Evolutionary conservation across 345 rosid species (phyloP).

Genomic region (Murraya paniculata): DNA sequence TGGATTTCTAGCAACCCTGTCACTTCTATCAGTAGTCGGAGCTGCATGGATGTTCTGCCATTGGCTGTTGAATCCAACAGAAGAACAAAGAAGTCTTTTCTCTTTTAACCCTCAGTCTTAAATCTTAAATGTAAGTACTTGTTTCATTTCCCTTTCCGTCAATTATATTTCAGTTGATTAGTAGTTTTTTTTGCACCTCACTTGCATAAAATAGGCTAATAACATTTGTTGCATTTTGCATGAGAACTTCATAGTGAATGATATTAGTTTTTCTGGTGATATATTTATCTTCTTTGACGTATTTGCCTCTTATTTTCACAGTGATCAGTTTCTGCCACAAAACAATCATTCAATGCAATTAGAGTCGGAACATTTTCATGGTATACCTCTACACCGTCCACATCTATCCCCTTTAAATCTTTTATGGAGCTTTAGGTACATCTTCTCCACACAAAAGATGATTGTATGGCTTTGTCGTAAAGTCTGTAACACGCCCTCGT

Average conservation of each 20-base stretch:
- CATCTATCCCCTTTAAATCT: background rate
- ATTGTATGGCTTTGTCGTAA: background rate
- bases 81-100: slow-evolving; percentile 76
- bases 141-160: background rate
- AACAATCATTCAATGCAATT: background rate
- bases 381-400: background rate
- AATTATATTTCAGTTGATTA: background rate
- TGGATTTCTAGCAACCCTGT: slow-evolving; percentile 63
- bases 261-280: background rate
- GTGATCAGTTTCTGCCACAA: slow-evolving; percentile 5
- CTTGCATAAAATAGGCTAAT: background rate
- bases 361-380: background rate
- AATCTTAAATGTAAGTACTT: slow-evolving; percentile 10
- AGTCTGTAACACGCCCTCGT: background rate
- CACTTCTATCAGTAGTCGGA: slow-evolving; percentile 79
- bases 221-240: background rate
- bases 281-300: background rate
- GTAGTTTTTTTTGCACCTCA: background rate
- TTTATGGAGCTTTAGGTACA: slow-evolving; percentile 12
- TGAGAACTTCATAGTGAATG: background rate
- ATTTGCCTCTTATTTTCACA: background rate
- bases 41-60: slow-evolving; percentile 87
- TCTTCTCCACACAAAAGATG: slow-evolving; percentile 3
- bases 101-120: slow-evolving; percentile 35
- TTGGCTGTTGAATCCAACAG: slow-evolving; percentile 82